Conservation (phyloP, 331 rosid species). For the Stylosanthes scabra region DNA sequence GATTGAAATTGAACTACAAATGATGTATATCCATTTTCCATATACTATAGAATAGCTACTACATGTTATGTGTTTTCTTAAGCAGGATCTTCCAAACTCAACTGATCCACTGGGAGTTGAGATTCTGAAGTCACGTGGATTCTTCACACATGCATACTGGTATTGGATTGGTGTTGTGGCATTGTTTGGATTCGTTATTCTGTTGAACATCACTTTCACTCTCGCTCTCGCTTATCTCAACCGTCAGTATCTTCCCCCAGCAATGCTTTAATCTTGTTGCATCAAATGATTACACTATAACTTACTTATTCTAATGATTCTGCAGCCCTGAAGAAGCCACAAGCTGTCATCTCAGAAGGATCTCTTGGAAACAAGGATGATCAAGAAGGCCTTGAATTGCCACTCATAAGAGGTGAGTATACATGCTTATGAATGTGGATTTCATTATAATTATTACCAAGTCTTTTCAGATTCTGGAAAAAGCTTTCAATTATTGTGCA, state of each 20-base stretch:
- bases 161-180: conserved; percentile 80
- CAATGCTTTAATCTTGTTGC: not conserved
- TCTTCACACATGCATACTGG: conserved; percentile 68
- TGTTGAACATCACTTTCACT: conserved; percentile 58
- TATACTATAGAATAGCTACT: not conserved
- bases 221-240: conserved; percentile 66
- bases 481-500: conserved; percentile 3
- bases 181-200: conserved; percentile 56
- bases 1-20: not conserved
- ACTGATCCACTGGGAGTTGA: conserved; percentile 56
- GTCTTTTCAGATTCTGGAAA: conserved; percentile 14
- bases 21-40: not conserved
- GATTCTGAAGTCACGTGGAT: conserved; percentile 63
- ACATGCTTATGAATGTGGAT: not conserved
- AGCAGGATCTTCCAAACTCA: conserved; percentile 54
- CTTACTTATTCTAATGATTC: conserved; percentile 11
- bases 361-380: conserved; percentile 30
- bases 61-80: not conserved
- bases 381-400: conserved; percentile 24
- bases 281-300: not conserved
- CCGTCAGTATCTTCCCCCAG: conserved; percentile 52
- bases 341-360: conserved; percentile 47
- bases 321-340: conserved; percentile 59
- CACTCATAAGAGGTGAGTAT: conserved; percentile 3
- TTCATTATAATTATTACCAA: not conserved